Evolutionary conservation across 768 basidiomycete species (phyloP).

Genomic region (Collybia mongolica): DNA sequence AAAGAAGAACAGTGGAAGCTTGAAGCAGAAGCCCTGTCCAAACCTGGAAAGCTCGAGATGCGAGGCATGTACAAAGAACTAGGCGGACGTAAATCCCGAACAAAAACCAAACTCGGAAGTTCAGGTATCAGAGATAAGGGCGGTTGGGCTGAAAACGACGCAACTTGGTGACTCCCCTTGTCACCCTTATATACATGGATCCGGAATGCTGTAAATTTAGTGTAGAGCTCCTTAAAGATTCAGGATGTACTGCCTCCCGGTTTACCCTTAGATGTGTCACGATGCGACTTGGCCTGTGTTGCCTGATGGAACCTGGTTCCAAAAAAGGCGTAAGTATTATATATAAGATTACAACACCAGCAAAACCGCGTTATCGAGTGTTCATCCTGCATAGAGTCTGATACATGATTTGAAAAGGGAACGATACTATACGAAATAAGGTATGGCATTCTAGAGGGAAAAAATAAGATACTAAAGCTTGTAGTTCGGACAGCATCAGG

Average conservation of each 20-base stretch:
- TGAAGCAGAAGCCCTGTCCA: slow-evolving; percentile 48
- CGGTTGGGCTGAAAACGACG: slow-evolving; percentile 57
- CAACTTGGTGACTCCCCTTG: slow-evolving; percentile 15
- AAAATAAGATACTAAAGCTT: not conserved
- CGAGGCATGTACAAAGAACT: slow-evolving; percentile 90
- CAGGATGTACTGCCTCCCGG: too few relatives aligned
- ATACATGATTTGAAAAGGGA: too few relatives aligned
- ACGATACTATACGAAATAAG: slow-evolving; percentile 45
- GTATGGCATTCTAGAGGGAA: slow-evolving; percentile 46
- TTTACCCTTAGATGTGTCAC: too few relatives aligned
- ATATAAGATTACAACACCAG: too few relatives aligned
- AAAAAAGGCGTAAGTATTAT: too few relatives aligned
- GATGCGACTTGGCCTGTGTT: too few relatives aligned
- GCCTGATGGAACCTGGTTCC: too few relatives aligned
- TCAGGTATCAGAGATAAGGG: slow-evolving; percentile 70
- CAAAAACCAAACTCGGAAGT: slow-evolving; percentile 74
- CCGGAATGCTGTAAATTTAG: not conserved
- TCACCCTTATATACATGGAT: slow-evolving; percentile 1
- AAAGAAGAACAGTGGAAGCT: slow-evolving; percentile 75
- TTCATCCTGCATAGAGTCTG: too few relatives aligned
- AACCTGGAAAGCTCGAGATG: slow-evolving; percentile 81
- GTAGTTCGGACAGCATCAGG: not conserved
- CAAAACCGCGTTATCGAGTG: too few relatives aligned
- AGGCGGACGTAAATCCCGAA: slow-evolving; percentile 77
- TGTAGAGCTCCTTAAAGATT: too few relatives aligned